A percentile compares a stretch with the other conserved stretches of the same genome.
phyloP scores from a whole-genome alignment of 768 basidiomycete genomes.

The Suillus sp. region DNA sequence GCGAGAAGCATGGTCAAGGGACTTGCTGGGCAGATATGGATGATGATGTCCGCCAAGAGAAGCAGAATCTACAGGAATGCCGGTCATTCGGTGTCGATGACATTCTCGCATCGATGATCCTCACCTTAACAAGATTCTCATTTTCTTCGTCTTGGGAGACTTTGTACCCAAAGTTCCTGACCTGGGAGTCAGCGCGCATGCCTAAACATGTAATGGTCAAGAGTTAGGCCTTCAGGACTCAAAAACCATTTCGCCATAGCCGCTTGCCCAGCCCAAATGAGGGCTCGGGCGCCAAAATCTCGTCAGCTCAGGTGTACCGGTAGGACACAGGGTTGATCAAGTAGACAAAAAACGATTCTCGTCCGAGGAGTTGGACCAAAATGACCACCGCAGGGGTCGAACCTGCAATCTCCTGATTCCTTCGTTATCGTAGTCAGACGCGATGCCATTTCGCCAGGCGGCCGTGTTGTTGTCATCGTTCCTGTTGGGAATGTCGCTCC shows the following conservation, averaged over 20 bases:
- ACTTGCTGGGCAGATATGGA: neutral
- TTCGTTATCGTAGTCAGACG: slow-evolving; percentile 78
- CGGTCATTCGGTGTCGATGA: neutral
- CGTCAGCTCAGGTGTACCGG: neutral
- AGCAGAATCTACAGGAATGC: neutral
- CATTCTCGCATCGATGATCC: neutral
- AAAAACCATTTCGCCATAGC: neutral
- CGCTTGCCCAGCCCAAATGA: neutral
- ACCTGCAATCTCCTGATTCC: slow-evolving; percentile 90
- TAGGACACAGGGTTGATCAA: neutral
- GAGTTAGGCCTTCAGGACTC: neutral
- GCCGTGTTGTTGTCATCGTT: slow-evolving; percentile 37
- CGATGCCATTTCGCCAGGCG: slow-evolving; percentile 94
- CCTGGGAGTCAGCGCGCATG: neutral
- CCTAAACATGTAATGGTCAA: neutral
- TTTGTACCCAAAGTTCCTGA: neutral
- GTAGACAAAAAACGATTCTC: neutral
- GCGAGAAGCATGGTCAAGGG: neutral
- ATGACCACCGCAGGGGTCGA: slow-evolving; percentile 89
- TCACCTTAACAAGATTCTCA: neutral
- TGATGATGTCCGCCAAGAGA: neutral
- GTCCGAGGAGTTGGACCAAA: slow-evolving; percentile 5
- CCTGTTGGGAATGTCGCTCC: neutral
- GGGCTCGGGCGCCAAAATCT: neutral
- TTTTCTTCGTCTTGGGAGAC: neutral